Percentiles rank a stretch among this genome's conserved stretches.
Conservation (phyloP, 768 basidiomycete species). For the Pholiota microspora region DNA sequence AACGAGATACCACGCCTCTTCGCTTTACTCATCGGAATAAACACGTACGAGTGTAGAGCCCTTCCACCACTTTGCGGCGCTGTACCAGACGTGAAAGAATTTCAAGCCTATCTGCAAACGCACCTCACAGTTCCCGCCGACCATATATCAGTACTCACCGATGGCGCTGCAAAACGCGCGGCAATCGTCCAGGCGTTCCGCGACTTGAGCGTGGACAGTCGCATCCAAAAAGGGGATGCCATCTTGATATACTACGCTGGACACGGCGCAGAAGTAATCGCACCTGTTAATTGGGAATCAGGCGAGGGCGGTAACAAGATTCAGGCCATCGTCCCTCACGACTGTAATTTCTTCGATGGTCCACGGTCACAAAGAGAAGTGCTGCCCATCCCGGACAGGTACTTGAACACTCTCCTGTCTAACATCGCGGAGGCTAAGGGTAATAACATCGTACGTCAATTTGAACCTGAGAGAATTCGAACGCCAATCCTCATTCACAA, state of each 20-base stretch:
- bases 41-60: background rate
- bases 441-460: slow-evolving; percentile 3
- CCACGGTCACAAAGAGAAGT: background rate
- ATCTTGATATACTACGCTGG: slow-evolving; percentile 3
- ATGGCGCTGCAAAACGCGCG: background rate
- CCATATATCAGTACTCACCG: background rate
- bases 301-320: background rate
- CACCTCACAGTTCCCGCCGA: background rate
- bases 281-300: background rate
- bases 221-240: slow-evolving; percentile 1
- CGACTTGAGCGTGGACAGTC: background rate
- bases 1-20: background rate
- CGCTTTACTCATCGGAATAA: background rate
- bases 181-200: background rate
- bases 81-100: background rate
- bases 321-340: slow-evolving; percentile 2
- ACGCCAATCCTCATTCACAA: background rate
- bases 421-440: background rate
- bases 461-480: background rate
- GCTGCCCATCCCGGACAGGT: background rate
- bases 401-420: background rate
- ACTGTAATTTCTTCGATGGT: background rate
- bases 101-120: background rate
- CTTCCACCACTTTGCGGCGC: slow-evolving; percentile 1
- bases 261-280: background rate